phyloP scores from a whole-genome alignment of 495 filamentous ascomycete species.

The Penicillium soppii region DNA sequence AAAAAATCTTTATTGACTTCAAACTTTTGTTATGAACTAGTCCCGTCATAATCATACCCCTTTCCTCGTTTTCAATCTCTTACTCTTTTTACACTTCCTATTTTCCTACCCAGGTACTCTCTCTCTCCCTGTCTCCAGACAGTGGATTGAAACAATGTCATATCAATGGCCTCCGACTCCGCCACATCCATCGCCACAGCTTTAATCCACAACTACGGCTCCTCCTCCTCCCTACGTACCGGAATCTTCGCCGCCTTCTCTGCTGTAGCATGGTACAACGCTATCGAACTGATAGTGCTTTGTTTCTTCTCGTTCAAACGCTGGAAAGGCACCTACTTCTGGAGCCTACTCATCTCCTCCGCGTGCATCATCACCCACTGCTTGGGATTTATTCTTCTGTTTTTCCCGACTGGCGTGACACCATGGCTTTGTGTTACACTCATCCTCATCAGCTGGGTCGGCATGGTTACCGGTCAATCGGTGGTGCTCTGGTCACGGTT shows the following conservation, averaged over 20 bases:
- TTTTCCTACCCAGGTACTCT: too few relatives aligned
- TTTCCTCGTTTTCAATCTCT: too few relatives aligned
- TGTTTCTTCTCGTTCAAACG: slow-evolving; percentile 49
- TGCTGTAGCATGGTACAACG: slow-evolving; percentile 48
- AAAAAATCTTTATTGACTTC: too few relatives aligned
- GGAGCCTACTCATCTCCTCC: slow-evolving; percentile 46
- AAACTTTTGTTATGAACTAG: too few relatives aligned
- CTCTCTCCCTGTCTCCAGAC: too few relatives aligned
- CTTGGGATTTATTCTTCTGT: slow-evolving; percentile 45
- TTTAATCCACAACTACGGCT: slow-evolving; percentile 5
- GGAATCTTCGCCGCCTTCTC: slow-evolving; percentile 34
- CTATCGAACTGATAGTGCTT: slow-evolving; percentile 45
- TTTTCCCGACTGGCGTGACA: slow-evolving; percentile 33
- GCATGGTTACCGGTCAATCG: slow-evolving; percentile 50
- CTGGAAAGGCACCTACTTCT: slow-evolving; percentile 49
- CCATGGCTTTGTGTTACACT: slow-evolving; percentile 37
- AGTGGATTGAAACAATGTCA: slow-evolving; percentile 5
- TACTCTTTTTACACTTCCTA: neutral
- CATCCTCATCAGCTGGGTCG: slow-evolving; percentile 42
- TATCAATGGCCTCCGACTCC: slow-evolving; percentile 15
- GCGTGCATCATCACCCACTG: slow-evolving; percentile 38
- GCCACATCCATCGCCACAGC: slow-evolving; percentile 4
- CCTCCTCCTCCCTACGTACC: slow-evolving; percentile 6
- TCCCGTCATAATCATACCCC: too few relatives aligned
- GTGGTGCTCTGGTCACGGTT: slow-evolving; percentile 51